Conservation (phyloP, 805 yeast species). For the Saccharomycopsis guyanensis region DNA sequence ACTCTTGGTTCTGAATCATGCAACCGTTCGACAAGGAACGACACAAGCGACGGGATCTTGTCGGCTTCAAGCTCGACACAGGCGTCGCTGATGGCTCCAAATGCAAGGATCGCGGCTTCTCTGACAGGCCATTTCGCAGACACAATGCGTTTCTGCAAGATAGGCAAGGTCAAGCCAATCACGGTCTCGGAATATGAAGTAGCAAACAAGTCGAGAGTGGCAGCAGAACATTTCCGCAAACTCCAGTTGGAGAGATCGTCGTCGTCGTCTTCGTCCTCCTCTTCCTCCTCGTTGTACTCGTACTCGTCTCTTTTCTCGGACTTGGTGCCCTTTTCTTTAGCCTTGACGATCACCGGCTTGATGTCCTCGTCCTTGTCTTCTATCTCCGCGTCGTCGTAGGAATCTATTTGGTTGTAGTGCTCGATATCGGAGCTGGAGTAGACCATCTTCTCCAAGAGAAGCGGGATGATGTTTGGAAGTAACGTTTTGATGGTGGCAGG, state of each 20-base stretch:
- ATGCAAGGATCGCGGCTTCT: slow-evolving; percentile 88
- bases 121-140: slow-evolving; percentile 79
- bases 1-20: slow-evolving; percentile 75
- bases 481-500: slow-evolving; percentile 51
- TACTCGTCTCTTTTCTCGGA: slow-evolving; percentile 26
- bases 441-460: slow-evolving; percentile 72
- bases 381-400: slow-evolving; percentile 63
- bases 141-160: slow-evolving; percentile 60
- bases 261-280: slow-evolving; percentile 66
- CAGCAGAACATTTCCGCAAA: slow-evolving; percentile 88
- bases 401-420: slow-evolving; percentile 54
- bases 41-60: slow-evolving; percentile 73
- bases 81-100: slow-evolving; percentile 93
- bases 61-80: slow-evolving; percentile 64
- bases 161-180: slow-evolving; percentile 61
- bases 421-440: slow-evolving; percentile 77
- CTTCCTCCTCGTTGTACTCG: slow-evolving; percentile 56
- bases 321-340: slow-evolving; percentile 35
- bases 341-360: slow-evolving; percentile 68
- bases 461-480: slow-evolving; percentile 63
- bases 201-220: slow-evolving; percentile 80
- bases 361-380: slow-evolving; percentile 87
- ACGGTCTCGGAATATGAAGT: slow-evolving; percentile 60
- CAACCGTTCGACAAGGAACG: slow-evolving; percentile 75
- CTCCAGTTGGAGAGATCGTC: slow-evolving; percentile 77